Percentiles rank a stretch among this genome's conserved stretches.
These are phyloP conservation scores for Aspergillus fructus DNA, from an alignment of 2,329 filamentous ascomycete genomes.

Conservation along the genomic window DNA sequence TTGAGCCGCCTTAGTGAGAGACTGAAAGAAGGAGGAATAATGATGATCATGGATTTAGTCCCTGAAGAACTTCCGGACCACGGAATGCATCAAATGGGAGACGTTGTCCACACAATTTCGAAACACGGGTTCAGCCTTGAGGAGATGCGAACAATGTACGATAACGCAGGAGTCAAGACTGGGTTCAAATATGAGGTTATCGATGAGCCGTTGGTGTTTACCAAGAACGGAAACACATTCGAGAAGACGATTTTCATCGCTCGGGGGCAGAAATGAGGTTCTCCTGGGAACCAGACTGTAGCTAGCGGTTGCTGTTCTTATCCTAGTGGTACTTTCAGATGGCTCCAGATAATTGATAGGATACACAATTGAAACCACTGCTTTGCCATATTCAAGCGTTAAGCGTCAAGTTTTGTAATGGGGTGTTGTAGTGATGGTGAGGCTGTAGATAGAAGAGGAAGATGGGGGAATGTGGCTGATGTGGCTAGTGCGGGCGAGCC, in stretches of 20 bases:
- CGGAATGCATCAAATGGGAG: constrained; percentile 15
- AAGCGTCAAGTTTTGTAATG: no score
- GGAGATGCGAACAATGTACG: constrained; percentile 61
- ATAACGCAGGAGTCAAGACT: constrained; percentile 58
- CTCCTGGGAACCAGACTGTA: not conserved
- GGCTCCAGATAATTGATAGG: not conserved
- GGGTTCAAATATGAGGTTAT: constrained; percentile 60
- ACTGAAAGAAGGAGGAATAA: constrained; percentile 63
- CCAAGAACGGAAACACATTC: constrained; percentile 22
- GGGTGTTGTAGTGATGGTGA: not conserved
- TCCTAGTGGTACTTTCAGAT: not conserved
- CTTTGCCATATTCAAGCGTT: no score
- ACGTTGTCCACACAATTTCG: constrained; percentile 56
- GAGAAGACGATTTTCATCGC: constrained; percentile 34
- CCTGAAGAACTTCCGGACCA: constrained; percentile 46
- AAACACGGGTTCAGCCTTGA: constrained; percentile 66
- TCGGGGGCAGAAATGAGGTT: constrained; percentile 24
- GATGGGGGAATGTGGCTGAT: constrained; percentile 10
- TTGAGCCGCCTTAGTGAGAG: constrained; percentile 60
- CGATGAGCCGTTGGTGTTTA: constrained; percentile 51
- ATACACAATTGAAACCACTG: not conserved
- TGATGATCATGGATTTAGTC: constrained; percentile 68
- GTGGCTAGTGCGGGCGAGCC: constrained; percentile 25
- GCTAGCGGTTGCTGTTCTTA: not conserved
- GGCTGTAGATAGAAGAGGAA: not conserved